Evolutionary conservation across 1,284 basidiomycete genomes (phyloP), one percentile per base, ranked within the genome.

Genomic region (Apiotrichum mycotoxinovorans): DNA sequence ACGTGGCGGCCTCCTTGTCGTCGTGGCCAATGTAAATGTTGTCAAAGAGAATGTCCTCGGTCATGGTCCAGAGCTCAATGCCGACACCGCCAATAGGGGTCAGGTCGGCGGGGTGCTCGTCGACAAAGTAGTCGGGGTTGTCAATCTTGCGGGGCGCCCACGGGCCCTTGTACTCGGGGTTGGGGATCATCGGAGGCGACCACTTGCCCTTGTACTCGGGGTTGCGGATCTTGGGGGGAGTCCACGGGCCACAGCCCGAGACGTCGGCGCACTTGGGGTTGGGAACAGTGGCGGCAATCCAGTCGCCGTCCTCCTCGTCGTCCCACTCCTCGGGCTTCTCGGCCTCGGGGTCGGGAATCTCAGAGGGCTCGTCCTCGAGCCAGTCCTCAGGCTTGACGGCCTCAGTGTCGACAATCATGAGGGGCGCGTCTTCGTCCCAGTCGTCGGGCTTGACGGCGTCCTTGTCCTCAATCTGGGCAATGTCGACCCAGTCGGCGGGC

Each of bases 281-380:
- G 63, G 84, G 80, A 57, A 98, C 81, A 60, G 84, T 85, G 27
- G 95, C 93, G 14, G 93, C 84, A 61, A 97, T 84, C 92, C 93
- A 99, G 73, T 98, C 95, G 77, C 96, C 96, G 70, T 98, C 95
- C 77, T 98, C 95, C 77, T 98, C 96, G 67, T 98, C 74, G 73
- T 97, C 94, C 96, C 96, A 99, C 79, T 99, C 96, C 75, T 98
- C 95, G 30, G 96, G 96, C 83, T 98, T 98, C 80, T 87, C 85
- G 46, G 92, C 88, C 66, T 93, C 89, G 63, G 96, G 94, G 76
- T 98, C 96, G 51, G 92, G 85, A 65, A 98, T 84, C 51, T 79
- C 82, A 58, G 84, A 78, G 3, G 88, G 85, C 76, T 98, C 94
- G 61, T 97, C 81, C 66, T 91, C 91, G 63, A 98, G 85, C 96